Conservation (phyloP, 345 rosid species). For the Hirschfeldia incana region DNA sequence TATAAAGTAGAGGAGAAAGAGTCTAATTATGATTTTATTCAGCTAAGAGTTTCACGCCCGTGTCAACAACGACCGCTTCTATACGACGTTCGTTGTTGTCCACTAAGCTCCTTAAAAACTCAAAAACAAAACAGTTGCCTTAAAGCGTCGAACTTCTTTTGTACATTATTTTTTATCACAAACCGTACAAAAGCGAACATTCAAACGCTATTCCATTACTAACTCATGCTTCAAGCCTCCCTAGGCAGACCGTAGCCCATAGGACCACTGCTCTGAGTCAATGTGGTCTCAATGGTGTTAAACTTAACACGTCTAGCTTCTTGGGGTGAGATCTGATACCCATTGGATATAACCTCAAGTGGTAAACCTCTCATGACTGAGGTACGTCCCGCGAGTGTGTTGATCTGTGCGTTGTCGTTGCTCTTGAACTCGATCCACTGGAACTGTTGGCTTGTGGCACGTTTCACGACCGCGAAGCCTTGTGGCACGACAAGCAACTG, state of each 20-base stretch:
- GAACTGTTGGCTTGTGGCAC: conserved; percentile 49
- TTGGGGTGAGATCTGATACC: conserved; percentile 24
- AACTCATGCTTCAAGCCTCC: conserved; percentile 16
- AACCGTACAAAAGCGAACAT: conserved; percentile 7
- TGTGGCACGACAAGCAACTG: conserved; percentile 64
- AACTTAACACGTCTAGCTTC: conserved; percentile 35
- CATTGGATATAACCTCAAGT: conserved; percentile 29
- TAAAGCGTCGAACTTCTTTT: conserved; percentile 17
- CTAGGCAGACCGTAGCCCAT: conserved; percentile 25
- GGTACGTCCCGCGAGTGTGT: conserved; percentile 38
- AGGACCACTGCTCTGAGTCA: conserved; percentile 28
- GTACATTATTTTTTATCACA: conserved; percentile 23
- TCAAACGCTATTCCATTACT: not conserved
- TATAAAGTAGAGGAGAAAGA: not conserved
- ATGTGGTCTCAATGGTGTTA: conserved; percentile 32
- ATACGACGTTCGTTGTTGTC: not conserved
- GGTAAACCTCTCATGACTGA: conserved; percentile 36
- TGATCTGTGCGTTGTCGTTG: conserved; percentile 38
- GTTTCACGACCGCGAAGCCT: conserved; percentile 53
- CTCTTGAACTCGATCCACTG: conserved; percentile 71
- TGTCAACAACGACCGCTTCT: conserved; percentile 6
- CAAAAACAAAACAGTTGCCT: conserved; percentile 22
- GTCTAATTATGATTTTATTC: too few relatives aligned
- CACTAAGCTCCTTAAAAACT: conserved; percentile 13
- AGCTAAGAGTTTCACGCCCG: not conserved